Evolutionary conservation across 768 basidiomycete genomes (phyloP).

Genomic region (Macrolepiota dolichaula): DNA sequence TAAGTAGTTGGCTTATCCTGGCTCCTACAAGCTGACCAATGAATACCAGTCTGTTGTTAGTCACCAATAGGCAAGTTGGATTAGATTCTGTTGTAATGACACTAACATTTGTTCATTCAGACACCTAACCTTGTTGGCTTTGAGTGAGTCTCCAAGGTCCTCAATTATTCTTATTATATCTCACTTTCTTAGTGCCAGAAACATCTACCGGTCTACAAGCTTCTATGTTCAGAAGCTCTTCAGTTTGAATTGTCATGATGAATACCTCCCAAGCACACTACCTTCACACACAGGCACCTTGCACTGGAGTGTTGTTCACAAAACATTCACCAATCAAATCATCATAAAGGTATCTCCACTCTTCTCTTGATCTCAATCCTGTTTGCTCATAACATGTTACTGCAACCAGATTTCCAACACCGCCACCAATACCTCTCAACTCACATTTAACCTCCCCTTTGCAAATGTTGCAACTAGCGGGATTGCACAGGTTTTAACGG

Average conservation of each 20-base stretch:
- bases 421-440: no score
- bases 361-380: neutral
- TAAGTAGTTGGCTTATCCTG: conserved; percentile 17
- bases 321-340: conserved; percentile 34
- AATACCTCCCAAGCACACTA: conserved; percentile 61
- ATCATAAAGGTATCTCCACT: conserved; percentile 54
- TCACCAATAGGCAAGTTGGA: conserved; percentile 49
- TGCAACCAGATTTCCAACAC: conserved; percentile 39
- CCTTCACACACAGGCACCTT: conserved; percentile 44
- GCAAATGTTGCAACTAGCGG: no score
- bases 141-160: conserved; percentile 40
- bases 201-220: conserved; percentile 55
- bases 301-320: conserved; percentile 59
- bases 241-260: conserved; percentile 56
- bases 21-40: neutral
- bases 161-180: neutral
- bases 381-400: neutral
- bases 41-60: conserved; percentile 41
- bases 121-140: conserved; percentile 60
- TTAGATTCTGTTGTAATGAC: neutral
- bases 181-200: conserved; percentile 37
- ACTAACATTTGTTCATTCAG: conserved; percentile 21
- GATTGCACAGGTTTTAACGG: no score
- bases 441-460: no score
- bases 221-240: conserved; percentile 67